phyloP scores from a whole-genome alignment of 163 green algal species.

The Volvox carteri region DNA sequence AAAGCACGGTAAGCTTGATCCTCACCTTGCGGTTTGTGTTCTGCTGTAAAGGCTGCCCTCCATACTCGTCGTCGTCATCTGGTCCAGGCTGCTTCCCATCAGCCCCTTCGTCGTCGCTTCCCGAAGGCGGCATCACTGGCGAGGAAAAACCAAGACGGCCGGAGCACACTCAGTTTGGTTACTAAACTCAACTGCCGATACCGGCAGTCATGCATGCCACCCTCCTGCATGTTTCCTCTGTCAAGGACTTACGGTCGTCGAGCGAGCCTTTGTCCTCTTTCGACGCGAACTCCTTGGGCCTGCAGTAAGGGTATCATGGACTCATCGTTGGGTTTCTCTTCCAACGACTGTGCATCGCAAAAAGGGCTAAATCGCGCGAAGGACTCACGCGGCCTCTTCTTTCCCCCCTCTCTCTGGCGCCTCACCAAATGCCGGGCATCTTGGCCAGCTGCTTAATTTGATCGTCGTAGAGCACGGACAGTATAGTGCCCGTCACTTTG shows the following conservation, averaged over 20 bases:
- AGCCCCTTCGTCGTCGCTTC: slow-evolving; percentile 1
- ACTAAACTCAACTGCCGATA: no score
- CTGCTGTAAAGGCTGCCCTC: background rate
- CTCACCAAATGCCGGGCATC: slow-evolving; percentile 75
- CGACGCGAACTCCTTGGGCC: slow-evolving; percentile 10
- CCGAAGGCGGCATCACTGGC: slow-evolving; percentile 49
- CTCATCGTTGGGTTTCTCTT: no score
- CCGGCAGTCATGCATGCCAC: no score
- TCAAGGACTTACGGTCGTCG: slow-evolving; percentile 37
- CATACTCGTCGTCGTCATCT: slow-evolving; percentile 6
- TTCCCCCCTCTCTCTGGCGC: background rate
- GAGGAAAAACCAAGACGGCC: no score
- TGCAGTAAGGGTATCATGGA: no score
- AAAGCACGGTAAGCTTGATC: background rate
- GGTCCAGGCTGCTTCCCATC: background rate
- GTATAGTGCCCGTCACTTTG: slow-evolving; percentile 69
- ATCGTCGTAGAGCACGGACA: slow-evolving; percentile 76
- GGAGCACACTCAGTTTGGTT: no score
- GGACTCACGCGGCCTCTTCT: no score
- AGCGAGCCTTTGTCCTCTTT: slow-evolving; percentile 19
- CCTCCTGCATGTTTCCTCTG: no score
- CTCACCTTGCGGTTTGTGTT: slow-evolving; percentile 57
- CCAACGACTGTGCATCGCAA: no score
- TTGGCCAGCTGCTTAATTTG: slow-evolving; percentile 78
- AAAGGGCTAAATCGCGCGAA: no score